Evolutionary conservation across 2,329 filamentous ascomycete genomes (phyloP).

Genomic region (Fusarium liriodendri): DNA sequence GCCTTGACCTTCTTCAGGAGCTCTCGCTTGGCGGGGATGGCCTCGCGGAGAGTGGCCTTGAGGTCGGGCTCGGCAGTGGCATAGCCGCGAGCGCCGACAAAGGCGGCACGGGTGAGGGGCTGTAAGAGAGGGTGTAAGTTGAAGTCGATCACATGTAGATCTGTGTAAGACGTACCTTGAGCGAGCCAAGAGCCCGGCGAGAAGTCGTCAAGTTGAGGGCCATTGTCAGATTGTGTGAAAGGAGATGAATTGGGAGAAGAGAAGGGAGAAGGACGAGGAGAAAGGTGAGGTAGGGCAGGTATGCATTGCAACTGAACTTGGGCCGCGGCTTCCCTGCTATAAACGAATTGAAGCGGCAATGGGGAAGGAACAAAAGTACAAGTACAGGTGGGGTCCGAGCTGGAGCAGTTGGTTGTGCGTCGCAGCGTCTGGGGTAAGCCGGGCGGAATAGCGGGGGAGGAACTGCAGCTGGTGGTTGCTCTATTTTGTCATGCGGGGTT

Average conservation of each 20-base stretch:
- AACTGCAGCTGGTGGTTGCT: slow-evolving; percentile 12
- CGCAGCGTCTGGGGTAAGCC: slow-evolving; percentile 39
- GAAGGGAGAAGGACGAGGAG: slow-evolving; percentile 1
- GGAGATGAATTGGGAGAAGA: background rate
- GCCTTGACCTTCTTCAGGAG: slow-evolving; percentile 94
- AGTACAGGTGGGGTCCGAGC: slow-evolving; percentile 16
- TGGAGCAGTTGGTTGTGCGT: background rate
- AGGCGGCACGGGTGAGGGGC: slow-evolving; percentile 48
- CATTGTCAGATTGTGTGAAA: slow-evolving; percentile 58
- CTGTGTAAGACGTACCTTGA: slow-evolving; percentile 64
- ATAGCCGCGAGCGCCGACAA: slow-evolving; percentile 66
- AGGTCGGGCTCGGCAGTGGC: slow-evolving; percentile 87
- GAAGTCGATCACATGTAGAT: background rate
- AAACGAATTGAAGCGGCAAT: slow-evolving; percentile 37
- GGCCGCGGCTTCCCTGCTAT: slow-evolving; percentile 40
- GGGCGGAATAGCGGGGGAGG: slow-evolving; percentile 36
- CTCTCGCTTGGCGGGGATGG: slow-evolving; percentile 92
- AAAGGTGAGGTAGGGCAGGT: slow-evolving; percentile 12
- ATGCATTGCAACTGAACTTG: slow-evolving; percentile 16
- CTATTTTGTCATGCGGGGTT: slow-evolving; percentile 39
- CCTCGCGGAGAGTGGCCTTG: slow-evolving; percentile 84
- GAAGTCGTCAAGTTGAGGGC: slow-evolving; percentile 72
- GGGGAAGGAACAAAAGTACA: background rate
- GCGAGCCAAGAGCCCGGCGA: slow-evolving; percentile 70
- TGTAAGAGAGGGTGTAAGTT: slow-evolving; percentile 24